phyloP scores from a whole-genome alignment of 192 early-diverging fungal species.

The Phycomyces blakesleeanus region DNA sequence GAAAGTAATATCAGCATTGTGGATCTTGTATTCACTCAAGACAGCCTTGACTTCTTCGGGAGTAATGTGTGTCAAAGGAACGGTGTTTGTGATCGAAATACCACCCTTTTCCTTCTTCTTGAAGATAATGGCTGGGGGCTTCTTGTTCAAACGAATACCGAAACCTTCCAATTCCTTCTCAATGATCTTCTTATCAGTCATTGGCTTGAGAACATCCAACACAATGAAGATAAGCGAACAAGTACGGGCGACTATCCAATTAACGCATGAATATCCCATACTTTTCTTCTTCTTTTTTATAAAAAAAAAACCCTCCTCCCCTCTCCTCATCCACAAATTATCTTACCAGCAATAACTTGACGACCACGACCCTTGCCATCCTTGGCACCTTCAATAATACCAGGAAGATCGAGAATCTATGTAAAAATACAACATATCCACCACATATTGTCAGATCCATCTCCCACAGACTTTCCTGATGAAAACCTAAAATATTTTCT shows the following conservation, averaged over 20 bases:
- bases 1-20: conserved; percentile 94
- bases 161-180: conserved; percentile 97
- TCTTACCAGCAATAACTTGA: conserved; percentile 38
- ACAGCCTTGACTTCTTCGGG: conserved; percentile 91
- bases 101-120: conserved; percentile 99
- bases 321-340: too few species aligned
- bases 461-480: not conserved
- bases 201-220: conserved; percentile 93
- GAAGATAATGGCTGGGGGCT: conserved; percentile 92
- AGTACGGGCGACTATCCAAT: conserved; percentile 86
- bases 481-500: not conserved
- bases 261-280: not conserved
- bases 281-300: not conserved
- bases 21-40: conserved; percentile 90
- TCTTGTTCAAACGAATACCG: conserved; percentile 95
- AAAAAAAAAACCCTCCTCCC: not conserved
- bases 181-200: conserved; percentile 92
- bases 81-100: conserved; percentile 91
- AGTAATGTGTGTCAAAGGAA: conserved; percentile 83
- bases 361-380: conserved; percentile 99
- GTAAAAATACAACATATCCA: not conserved
- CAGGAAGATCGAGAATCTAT: conserved; percentile 92
- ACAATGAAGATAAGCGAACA: conserved; percentile 97
- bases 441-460: not conserved
- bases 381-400: conserved; percentile 98